Base-by-base conservation (phyloP, 2,329 filamentous ascomycete genomes). In the Diaporthe aspalathi region DNA sequence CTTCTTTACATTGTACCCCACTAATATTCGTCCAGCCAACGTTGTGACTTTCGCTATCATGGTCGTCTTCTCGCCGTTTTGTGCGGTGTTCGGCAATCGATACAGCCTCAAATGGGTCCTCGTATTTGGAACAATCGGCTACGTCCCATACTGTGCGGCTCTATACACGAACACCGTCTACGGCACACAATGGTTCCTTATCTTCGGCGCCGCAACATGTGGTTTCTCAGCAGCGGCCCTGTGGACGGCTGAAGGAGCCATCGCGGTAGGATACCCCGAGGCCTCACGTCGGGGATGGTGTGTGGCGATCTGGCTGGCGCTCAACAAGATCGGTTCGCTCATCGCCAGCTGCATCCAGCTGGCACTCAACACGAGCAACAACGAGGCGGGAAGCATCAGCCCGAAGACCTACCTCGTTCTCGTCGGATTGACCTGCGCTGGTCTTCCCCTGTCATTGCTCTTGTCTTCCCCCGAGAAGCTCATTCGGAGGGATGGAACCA, bases 111-210 rank as follows among this genome's bases (percentile, higher is more conserved):
- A 79, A 63, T 80, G 79, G 78, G 80, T 80, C 32, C 75, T 80
- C 22, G 74, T 80, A 3, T 75, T 80, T 22, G 79, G 79, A 11
- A 83, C 83, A 0, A 74, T 84, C 2, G 84, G 84, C 4, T 85
- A 82, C 65, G 80, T 81, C 0, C 80, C 83, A 0, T 85, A 84
- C 71, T 83, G 81, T n/a, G 83, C 83, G 0, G 77, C 82, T 0
- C 74, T 85, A 20, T 85, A 85, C 43, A 77, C 80, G n/a, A 85
- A 85, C 73, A 85, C 83, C 70, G 78, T 82, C 0, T 83, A 82
- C 68, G 82, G 83, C 0, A 78, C 79, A 0, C 78, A 83, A 45
- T 84, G 83, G 83, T 81, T 84, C 45, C 80, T 84, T 1, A 79
- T 84, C 45, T 77, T 85, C 16, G 82, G 83, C 1, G 82, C 81